A percentile compares a stretch with the other conserved stretches of the same genome.
phyloP scores from a whole-genome alignment of 768 basidiomycete genomes.

The Leccinum obscurum region DNA sequence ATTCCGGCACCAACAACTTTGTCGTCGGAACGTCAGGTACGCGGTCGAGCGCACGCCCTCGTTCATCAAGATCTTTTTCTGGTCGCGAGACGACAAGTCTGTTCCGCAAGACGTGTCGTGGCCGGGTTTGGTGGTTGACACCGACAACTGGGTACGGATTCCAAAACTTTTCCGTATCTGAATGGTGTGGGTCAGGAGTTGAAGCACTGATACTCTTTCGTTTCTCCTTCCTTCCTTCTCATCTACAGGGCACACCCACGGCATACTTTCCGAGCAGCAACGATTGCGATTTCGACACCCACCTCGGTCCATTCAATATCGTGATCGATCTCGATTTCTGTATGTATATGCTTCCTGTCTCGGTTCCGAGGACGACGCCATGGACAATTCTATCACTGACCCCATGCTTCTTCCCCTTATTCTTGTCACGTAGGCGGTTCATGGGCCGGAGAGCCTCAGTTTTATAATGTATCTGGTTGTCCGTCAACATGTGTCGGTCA shows the following conservation, averaged over 20 bases:
- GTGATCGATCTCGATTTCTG: conserved; percentile 52
- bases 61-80: conserved; percentile 42
- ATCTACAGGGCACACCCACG: conserved; percentile 50
- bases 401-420: neutral
- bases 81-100: conserved; percentile 31
- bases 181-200: no score
- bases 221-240: neutral
- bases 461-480: conserved; percentile 25
- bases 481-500: conserved; percentile 30
- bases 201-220: neutral
- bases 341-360: conserved; percentile 4
- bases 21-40: conserved; percentile 30
- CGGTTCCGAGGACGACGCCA: neutral
- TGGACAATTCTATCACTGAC: neutral
- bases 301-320: conserved; percentile 57
- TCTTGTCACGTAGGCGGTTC: conserved; percentile 22
- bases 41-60: conserved; percentile 34
- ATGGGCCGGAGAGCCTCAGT: conserved; percentile 26
- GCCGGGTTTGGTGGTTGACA: conserved; percentile 18
- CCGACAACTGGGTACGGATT: conserved; percentile 27
- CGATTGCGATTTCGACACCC: conserved; percentile 53
- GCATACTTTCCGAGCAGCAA: conserved; percentile 60
- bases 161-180: neutral
- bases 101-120: conserved; percentile 36
- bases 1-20: neutral